phyloP scores from a whole-genome alignment of 345 rosid species.

The Pugionium cornutum region DNA sequence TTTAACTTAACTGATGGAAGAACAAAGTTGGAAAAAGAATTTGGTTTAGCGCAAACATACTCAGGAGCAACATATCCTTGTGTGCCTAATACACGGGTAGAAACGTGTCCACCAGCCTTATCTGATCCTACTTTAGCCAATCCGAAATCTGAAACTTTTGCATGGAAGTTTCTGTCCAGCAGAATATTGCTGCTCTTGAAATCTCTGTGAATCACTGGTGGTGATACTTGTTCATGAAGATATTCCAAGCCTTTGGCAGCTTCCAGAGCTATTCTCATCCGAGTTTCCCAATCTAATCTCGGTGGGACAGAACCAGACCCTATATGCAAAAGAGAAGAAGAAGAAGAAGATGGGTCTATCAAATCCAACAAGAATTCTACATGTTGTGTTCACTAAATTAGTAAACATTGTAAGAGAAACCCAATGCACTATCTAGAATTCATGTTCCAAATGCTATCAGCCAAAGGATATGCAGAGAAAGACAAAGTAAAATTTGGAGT shows the following conservation, averaged over 20 bases:
- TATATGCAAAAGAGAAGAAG: constrained; percentile 37
- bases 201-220: constrained; percentile 76
- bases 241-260: constrained; percentile 85
- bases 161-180: constrained; percentile 60
- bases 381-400: neutral
- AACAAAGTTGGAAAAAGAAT: neutral
- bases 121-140: constrained; percentile 75
- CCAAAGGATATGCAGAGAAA: no score
- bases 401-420: neutral
- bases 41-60: constrained; percentile 36
- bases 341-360: neutral
- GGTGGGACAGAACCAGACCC: constrained; percentile 52
- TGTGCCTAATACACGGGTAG: constrained; percentile 74
- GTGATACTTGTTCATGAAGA: constrained; percentile 74
- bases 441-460: constrained; percentile 1
- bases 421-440: neutral
- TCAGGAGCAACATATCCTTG: constrained; percentile 86
- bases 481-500: neutral
- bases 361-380: constrained; percentile 12
- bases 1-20: neutral
- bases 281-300: constrained; percentile 70
- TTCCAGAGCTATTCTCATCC: constrained; percentile 75
- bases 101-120: constrained; percentile 74
- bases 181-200: constrained; percentile 78
- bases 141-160: constrained; percentile 83